Base-by-base conservation (phyloP, 2,329 filamentous ascomycete genomes). In the Calonectria fujianensis region DNA sequence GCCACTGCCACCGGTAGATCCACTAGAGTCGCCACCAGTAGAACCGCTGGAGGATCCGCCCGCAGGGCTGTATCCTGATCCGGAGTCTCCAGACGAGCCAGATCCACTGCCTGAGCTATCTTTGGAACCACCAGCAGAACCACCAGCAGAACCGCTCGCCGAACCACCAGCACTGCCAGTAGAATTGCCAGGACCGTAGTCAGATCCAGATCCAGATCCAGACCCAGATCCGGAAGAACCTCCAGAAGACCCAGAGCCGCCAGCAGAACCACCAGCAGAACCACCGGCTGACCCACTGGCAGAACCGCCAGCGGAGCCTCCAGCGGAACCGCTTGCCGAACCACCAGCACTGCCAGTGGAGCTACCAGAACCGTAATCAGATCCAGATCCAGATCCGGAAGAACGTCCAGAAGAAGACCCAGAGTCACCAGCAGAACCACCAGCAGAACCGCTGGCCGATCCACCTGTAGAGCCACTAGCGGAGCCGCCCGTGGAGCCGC, bases 21-120 rank as follows among this genome's bases (percentile, higher is more conserved):
- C 54, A 48, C n/a, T 48, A n/a, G 45, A 48, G n/a, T 48, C 45
- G 5, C n/a, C 45, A 13, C 52, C 31, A n/a, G 52, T 35, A 35
- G 52, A 57, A 13, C 52, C 52, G 29, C 31, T 24, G 13, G 32
- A 8, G 3, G 57, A 61, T 14, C 54, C 52, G 7, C 52, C n/a
- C 11, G 52, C 20, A 59, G 52, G 41, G 41, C 41, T 48, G 41
- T 48, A 59, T 32, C 52, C 54, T 48, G 41, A 48, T 24, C 51
- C 31, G 27, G 51, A 54, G 24, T 20, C 52, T 10, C 52, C 20
- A n/a, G 52, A n/a, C 35, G 52, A 57, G 20, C 29, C 52, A n/a
- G 51, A 54, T 27, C 51, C 52, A 35, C 54, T 35, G 11, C 31
- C 20, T n/a, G 54, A 59, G 35, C 54, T 18, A 24, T 24, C 24